Evolutionary conservation across 495 filamentous ascomycete species (phyloP).

Genomic region (Talaromyces liani): DNA sequence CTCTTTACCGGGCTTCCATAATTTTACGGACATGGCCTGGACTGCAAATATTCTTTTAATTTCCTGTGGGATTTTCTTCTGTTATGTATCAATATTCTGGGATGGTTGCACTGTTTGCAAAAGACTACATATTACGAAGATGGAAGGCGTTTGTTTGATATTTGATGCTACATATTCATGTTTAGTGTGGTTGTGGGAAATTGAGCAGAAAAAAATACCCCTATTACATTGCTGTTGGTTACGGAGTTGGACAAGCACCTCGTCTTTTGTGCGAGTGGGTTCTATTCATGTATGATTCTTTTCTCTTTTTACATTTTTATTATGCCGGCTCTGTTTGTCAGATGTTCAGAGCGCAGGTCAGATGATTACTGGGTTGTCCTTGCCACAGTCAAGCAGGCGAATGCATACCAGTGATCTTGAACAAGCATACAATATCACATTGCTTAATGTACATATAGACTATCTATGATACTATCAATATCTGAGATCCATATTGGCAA

Average conservation of each 20-base stretch:
- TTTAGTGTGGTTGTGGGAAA: background rate
- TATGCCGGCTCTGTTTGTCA: conserved; percentile 1
- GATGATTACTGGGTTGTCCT: background rate
- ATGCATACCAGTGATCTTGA: background rate
- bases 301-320: background rate
- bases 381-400: background rate
- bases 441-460: background rate
- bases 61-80: background rate
- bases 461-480: background rate
- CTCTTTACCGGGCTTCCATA: background rate
- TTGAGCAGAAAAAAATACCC: conserved; percentile 5
- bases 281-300: background rate
- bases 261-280: background rate
- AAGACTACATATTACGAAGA: conserved; percentile 5
- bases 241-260: background rate
- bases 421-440: background rate
- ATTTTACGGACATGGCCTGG: background rate
- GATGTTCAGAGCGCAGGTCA: background rate
- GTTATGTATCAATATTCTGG: conserved; percentile 4
- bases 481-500: background rate
- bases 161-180: background rate
- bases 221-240: background rate
- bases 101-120: conserved; percentile 1
- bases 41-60: conserved; percentile 3
- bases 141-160: conserved; percentile 3